These are phyloP conservation scores for Monosporascus cannonballus DNA, from an alignment of 2,329 filamentous ascomycete genomes.

Conservation along the genomic window DNA sequence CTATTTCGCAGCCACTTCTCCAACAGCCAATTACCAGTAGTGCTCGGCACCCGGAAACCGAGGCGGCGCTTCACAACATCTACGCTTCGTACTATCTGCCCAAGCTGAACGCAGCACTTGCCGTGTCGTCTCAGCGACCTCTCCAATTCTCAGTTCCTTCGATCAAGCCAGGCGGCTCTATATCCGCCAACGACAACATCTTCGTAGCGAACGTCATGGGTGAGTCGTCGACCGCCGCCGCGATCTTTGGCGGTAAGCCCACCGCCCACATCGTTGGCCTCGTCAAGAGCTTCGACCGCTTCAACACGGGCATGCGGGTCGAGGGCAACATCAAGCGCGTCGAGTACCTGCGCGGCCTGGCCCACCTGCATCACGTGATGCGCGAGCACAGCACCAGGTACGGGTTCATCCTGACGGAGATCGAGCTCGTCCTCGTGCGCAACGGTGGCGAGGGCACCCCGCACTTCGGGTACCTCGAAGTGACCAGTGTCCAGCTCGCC, in stretches of 20 bases:
- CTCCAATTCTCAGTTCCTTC: conserved; percentile 44
- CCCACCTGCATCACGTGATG: conserved; percentile 86
- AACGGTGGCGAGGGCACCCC: conserved; percentile 67
- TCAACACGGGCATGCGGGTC: conserved; percentile 90
- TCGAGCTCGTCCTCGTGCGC: conserved; percentile 86
- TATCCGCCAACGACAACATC: conserved; percentile 45
- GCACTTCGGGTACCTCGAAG: conserved; percentile 84
- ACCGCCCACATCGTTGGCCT: conserved; percentile 52
- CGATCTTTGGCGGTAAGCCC: conserved; percentile 42
- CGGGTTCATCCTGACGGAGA: conserved; percentile 94
- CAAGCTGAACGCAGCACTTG: conserved; percentile 80
- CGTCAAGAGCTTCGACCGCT: conserved; percentile 87
- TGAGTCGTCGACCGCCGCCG: conserved; percentile 49
- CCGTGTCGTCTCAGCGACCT: conserved; percentile 64
- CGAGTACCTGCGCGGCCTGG: conserved; percentile 79
- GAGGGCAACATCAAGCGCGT: conserved; percentile 81
- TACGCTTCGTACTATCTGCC: conserved; percentile 75
- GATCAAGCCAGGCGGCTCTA: conserved; percentile 22
- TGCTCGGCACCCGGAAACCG: conserved; percentile 69
- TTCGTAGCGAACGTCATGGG: conserved; percentile 60
- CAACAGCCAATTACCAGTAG: conserved; percentile 50
- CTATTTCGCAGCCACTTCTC: conserved; percentile 57
- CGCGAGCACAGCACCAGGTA: conserved; percentile 90
- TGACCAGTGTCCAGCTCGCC: conserved; percentile 53
- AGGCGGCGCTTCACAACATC: conserved; percentile 67